Evolutionary conservation across 140 eudicot species (phyloP).

Genomic region (Stevia rebaudiana): DNA sequence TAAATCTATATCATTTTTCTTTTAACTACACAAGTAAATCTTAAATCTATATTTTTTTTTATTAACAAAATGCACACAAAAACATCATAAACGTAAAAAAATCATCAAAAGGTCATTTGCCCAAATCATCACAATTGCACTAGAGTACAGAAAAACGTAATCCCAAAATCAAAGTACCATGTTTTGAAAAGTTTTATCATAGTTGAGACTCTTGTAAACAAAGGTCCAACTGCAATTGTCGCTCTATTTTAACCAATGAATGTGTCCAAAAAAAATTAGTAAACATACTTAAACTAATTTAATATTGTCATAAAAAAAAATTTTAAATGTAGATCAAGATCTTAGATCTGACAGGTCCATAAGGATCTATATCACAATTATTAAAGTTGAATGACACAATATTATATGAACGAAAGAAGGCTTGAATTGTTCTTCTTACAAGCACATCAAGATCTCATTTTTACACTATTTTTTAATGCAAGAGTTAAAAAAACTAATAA

Average conservation of each 20-base stretch:
- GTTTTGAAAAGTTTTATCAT: background rate
- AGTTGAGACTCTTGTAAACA: too few relatives aligned
- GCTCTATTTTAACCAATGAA: background rate
- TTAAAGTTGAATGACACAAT: background rate
- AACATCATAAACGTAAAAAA: background rate
- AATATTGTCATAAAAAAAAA: too few relatives aligned
- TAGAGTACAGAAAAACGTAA: background rate
- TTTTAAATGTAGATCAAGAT: background rate
- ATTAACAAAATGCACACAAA: constrained; percentile 12
- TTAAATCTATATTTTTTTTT: constrained; percentile 3
- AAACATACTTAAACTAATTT: background rate
- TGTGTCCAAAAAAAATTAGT: background rate
- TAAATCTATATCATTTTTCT: background rate
- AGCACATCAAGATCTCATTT: background rate
- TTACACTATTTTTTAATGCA: background rate
- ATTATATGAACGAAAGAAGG: background rate
- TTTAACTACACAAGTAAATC: background rate
- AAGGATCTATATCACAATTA: background rate
- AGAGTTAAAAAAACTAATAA: background rate
- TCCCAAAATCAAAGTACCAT: background rate
- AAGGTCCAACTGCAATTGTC: background rate
- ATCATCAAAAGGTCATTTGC: background rate
- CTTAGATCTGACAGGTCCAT: constrained; percentile 4
- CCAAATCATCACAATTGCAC: background rate
- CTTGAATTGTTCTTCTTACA: background rate